Evolutionary conservation across 1,139 yeast genomes (phyloP).

Genomic region (Scheffersomyces illinoinensis): DNA sequence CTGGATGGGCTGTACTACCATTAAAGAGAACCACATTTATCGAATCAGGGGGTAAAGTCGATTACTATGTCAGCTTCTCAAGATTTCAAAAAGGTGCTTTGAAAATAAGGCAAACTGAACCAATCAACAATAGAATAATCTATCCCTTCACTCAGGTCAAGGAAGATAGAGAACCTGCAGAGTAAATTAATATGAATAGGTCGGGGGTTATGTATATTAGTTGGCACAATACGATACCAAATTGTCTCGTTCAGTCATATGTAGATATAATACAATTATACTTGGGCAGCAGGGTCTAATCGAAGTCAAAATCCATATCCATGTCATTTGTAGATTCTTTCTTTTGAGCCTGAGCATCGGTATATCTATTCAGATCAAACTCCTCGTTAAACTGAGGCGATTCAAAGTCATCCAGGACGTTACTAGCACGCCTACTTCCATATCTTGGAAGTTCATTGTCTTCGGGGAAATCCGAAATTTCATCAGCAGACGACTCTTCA

Average conservation of each 20-base stretch:
- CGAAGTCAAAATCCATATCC: conserved; percentile 36
- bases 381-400: background rate
- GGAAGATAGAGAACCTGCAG: background rate
- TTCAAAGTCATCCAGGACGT: background rate
- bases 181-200: background rate
- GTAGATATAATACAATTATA: background rate
- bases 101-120: conserved; percentile 4
- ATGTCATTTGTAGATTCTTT: conserved; percentile 9
- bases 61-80: conserved; percentile 7
- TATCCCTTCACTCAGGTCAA: background rate
- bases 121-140: background rate
- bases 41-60: background rate
- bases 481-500: background rate
- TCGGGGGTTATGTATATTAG: background rate
- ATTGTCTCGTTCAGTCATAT: background rate
- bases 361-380: background rate
- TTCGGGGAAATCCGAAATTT: background rate
- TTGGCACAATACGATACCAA: background rate
- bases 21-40: conserved; percentile 3
- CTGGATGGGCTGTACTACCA: conserved; percentile 9
- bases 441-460: background rate
- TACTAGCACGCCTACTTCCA: background rate
- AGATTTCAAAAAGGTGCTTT: conserved; percentile 7
- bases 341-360: background rate
- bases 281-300: conserved; percentile 7